phyloP scores from a whole-genome alignment of 805 yeast genomes.

The Ogataea henricii region DNA sequence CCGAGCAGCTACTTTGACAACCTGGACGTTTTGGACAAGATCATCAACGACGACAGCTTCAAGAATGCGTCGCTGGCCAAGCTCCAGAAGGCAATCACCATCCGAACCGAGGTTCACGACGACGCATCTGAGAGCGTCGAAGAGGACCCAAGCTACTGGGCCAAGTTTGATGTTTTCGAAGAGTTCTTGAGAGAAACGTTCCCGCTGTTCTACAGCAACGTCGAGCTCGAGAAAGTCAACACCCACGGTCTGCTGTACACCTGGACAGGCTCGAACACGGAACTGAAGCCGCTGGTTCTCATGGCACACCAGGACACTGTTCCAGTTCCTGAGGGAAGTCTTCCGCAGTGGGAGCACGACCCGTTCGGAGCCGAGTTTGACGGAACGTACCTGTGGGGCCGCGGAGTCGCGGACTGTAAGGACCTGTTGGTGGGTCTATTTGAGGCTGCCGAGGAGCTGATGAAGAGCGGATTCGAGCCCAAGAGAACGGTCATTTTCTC shows the following conservation, averaged over 20 bases:
- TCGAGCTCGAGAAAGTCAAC: conserved; percentile 42
- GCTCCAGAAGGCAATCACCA: conserved; percentile 59
- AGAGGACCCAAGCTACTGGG: conserved; percentile 52
- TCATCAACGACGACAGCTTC: conserved; percentile 40
- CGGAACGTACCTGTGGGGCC: conserved; percentile 40
- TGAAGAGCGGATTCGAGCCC: conserved; percentile 40
- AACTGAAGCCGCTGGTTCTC: conserved; percentile 46
- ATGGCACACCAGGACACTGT: conserved; percentile 56
- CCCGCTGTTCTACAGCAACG: conserved; percentile 39
- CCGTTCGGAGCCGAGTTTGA: conserved; percentile 43
- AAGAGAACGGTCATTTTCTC: conserved; percentile 46
- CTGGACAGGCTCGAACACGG: conserved; percentile 43
- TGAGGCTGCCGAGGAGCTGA: conserved; percentile 35
- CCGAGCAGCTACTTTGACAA: conserved; percentile 36
- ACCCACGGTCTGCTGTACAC: conserved; percentile 46
- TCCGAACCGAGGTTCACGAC: conserved; percentile 68
- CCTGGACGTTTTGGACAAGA: conserved; percentile 35
- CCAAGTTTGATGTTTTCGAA: conserved; percentile 38
- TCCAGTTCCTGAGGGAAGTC: conserved; percentile 46
- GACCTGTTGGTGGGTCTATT: conserved; percentile 43
- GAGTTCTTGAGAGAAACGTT: conserved; percentile 41
- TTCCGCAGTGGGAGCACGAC: conserved; percentile 40
- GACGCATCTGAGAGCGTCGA: conserved; percentile 45
- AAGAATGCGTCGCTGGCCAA: conserved; percentile 44
- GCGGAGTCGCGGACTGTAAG: conserved; percentile 47